Base-by-base conservation (phyloP, 2,329 filamentous ascomycete genomes). In the Ophiostoma ulmi region DNA sequence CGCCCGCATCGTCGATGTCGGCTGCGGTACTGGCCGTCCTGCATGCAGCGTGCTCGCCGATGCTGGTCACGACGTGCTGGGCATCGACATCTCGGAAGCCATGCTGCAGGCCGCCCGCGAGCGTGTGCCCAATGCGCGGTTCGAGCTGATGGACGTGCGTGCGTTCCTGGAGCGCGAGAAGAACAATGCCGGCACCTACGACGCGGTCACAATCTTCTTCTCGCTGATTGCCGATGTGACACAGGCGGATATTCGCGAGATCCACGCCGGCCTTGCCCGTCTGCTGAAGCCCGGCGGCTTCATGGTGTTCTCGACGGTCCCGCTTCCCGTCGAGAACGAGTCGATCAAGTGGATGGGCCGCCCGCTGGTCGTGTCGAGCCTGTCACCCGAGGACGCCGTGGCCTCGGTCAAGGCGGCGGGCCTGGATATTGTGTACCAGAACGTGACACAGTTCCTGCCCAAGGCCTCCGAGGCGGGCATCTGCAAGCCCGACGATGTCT, bases 241-340 rank as follows among this genome's bases (percentile, higher is more conserved):
- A 10, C 74, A 77, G 67, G 72, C 73, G 52, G 76, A 76, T 10
- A 78, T 78, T 26, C 72, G 73, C 11, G 70, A 65, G 3, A 55
- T 75, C 8, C 63, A 77, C 1, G 61, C 52, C 7, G 72, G 72
- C 14, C 74, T 82, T 11, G 74, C 77, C 48, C 68, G 73, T 20
- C 75, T 76, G 36, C 75, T 83, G 38, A 76, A 76, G 65, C 77
- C 78, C 3, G 78, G 78, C 6, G 80, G 80, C 3, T 72, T 73
- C 7, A 75, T 83, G 35, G 80, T 83, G 10, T 84, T 83, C 73
- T 81, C 81, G 0, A 78, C 76, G 0, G 74, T 76, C 35, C 76
- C 76, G 13, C 68, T 75, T 31, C 72, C 74, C 8, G 75, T 70
- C 26, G 74, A 78, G 22, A 74, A 72, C 44, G 63, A 70, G 38